Evolutionary conservation across 345 rosid species (phyloP), one percentile per base, ranked within the genome.

Genomic region (Populus simonii): DNA sequence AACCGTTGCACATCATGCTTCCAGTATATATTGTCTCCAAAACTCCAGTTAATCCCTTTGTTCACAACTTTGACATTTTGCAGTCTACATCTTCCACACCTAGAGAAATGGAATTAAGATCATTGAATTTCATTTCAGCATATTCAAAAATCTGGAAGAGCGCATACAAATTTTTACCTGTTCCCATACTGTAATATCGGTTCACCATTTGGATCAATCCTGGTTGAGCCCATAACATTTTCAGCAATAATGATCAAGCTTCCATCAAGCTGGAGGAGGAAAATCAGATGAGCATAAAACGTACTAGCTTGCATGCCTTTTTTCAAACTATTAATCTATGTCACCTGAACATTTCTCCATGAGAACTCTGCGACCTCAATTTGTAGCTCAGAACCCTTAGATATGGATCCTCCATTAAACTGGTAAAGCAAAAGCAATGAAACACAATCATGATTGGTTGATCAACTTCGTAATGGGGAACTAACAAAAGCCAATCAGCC

Each of bases 311-410:
- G 35, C 66, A 66, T 53, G 59, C 66, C 62, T 66, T 68, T 12
- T 47, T 47, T 7, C 23, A 16, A 15, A 71, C 41, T 57, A 70
- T 66, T 12, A 63, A 71, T 57, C 35, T 16, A 62, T 8, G n/a
- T 75, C 18, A 95, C 98, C 98, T 93, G 83, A 80, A 95, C 93
- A 78, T 92, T 88, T 88, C 87, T 91, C 99, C 98, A 95, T 72
- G 84, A 84, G 82, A 95, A 93, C 83, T 93, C 98, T 57, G 97
- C 92, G 77, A 93, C 88, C 83, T 95, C 99, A 38, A 95, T 74
- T 86, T 92, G 94, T 71, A 95, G 81, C 85, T 93, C 98, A 25
- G 98, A 93, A 82, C 85, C 91, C 85, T 82, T 82, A 35, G 94
- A 83, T 79, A 93, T 88, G 47, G 94, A 91, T 72, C 99, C 98